These are phyloP conservation scores for Fusarium decemcellulare DNA, from an alignment of 2,329 filamentous ascomycete species.

Conservation along the genomic window DNA sequence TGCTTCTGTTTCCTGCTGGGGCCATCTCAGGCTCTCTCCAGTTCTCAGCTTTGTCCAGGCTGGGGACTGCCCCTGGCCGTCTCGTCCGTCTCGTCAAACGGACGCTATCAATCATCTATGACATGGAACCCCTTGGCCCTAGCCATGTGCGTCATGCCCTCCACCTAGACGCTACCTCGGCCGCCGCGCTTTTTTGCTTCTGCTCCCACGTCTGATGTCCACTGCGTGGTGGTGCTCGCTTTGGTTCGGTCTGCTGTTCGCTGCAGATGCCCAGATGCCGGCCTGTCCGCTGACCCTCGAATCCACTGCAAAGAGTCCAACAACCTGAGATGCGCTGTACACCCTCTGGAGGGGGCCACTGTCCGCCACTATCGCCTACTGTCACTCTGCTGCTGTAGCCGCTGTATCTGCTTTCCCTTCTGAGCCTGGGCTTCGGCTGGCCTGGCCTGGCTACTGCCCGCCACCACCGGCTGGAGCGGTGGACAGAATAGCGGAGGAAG, in stretches of 20 bases:
- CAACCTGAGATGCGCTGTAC: constrained; percentile 9
- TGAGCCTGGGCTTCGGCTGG: constrained; percentile 10
- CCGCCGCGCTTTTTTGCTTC: constrained; percentile 22
- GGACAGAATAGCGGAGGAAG: constrained; percentile 11
- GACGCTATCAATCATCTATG: constrained; percentile 30
- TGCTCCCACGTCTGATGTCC: constrained; percentile 11
- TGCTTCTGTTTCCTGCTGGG: constrained; percentile 12
- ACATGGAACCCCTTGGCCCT: constrained; percentile 27
- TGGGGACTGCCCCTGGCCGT: constrained; percentile 2
- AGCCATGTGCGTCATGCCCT: constrained; percentile 42
- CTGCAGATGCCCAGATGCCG: constrained; percentile 31
- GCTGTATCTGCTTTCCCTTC: constrained; percentile 12
- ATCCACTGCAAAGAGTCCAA: constrained; percentile 17
- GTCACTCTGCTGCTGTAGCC: constrained; percentile 2
- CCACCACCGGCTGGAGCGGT: constrained; percentile 33
- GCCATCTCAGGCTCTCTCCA: constrained; percentile 5
- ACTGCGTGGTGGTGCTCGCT: background rate
- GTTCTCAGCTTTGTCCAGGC: constrained; percentile 12
- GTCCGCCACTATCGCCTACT: constrained; percentile 31
- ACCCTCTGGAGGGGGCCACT: constrained; percentile 24
- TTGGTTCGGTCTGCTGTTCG: constrained; percentile 16
- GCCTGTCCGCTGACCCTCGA: constrained; percentile 10
- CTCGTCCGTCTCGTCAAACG: constrained; percentile 24
- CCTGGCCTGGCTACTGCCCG: constrained; percentile 25
- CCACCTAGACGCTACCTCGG: constrained; percentile 23